These are phyloP conservation scores for Teunomyces gatunensis DNA, from an alignment of 805 yeast genomes.

Conservation along the genomic window DNA sequence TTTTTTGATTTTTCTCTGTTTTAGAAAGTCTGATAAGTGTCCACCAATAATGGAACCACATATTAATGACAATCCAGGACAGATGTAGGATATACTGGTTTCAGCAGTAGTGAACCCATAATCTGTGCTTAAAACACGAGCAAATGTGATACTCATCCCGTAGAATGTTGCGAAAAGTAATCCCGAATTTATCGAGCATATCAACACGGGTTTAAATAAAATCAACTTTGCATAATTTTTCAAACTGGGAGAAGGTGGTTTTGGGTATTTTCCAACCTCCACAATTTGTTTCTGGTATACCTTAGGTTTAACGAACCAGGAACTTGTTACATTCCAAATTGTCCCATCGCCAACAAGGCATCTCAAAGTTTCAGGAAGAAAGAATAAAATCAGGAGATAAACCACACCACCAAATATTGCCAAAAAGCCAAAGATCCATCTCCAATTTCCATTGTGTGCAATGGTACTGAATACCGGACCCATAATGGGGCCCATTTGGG, in stretches of 20 bases:
- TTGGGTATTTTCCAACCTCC: conserved; percentile 31
- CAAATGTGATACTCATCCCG: conserved; percentile 50
- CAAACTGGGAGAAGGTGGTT: conserved; percentile 46
- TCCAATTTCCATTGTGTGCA: conserved; percentile 28
- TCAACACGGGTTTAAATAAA: conserved; percentile 41
- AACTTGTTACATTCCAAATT: conserved; percentile 8
- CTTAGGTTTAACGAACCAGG: conserved; percentile 28
- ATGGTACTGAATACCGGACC: conserved; percentile 33
- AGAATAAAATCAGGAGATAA: conserved; percentile 21
- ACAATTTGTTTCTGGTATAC: conserved; percentile 22
- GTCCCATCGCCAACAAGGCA: conserved; percentile 38
- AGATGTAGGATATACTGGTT: conserved; percentile 46
- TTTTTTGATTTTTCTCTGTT: conserved; percentile 24
- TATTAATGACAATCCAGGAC: conserved; percentile 52
- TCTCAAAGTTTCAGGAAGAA: conserved; percentile 41
- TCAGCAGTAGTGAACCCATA: conserved; percentile 36
- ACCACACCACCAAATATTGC: conserved; percentile 26
- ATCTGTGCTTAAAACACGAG: conserved; percentile 35
- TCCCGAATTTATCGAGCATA: conserved; percentile 48
- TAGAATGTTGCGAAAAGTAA: conserved; percentile 54
- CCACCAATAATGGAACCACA: conserved; percentile 52
- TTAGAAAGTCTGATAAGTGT: conserved; percentile 40
- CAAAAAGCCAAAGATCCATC: conserved; percentile 34
- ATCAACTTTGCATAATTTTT: conserved; percentile 35
- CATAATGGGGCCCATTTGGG: conserved; percentile 38